Conservation (phyloP, 2,329 filamentous ascomycete species). For the Albophoma yamanashiensis region DNA sequence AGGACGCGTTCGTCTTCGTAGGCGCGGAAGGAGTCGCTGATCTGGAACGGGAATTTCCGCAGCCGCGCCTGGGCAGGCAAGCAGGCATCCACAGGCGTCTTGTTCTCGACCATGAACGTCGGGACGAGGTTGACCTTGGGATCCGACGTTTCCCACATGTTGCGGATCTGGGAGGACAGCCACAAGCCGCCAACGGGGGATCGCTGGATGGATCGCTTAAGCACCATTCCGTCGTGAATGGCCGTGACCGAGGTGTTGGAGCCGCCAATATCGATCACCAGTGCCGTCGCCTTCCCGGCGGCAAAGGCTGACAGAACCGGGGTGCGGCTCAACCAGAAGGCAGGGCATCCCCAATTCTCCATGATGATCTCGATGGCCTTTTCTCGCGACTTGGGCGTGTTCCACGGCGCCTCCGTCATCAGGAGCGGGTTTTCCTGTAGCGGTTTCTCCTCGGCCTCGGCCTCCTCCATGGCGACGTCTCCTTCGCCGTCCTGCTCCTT, state of each 20-base stretch:
- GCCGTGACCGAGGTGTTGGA: slow-evolving; percentile 82
- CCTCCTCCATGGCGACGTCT: slow-evolving; percentile 48
- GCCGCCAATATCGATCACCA: slow-evolving; percentile 87
- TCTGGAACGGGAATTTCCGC: slow-evolving; percentile 53
- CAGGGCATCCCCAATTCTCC: slow-evolving; percentile 92
- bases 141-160: slow-evolving; percentile 61
- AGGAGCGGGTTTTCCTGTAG: slow-evolving; percentile 83
- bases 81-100: slow-evolving; percentile 79
- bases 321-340: slow-evolving; percentile 85
- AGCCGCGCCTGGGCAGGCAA: slow-evolving; percentile 67
- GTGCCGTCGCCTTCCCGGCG: slow-evolving; percentile 81
- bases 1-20: slow-evolving; percentile 89
- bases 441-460: slow-evolving; percentile 56
- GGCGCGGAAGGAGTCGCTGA: slow-evolving; percentile 61
- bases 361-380: slow-evolving; percentile 94
- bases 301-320: slow-evolving; percentile 88
- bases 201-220: slow-evolving; percentile 81
- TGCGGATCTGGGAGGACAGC: slow-evolving; percentile 79
- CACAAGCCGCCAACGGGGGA: slow-evolving; percentile 83
- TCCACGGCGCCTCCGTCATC: slow-evolving; percentile 93
- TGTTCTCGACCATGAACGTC: slow-evolving; percentile 79
- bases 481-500: slow-evolving; percentile 51
- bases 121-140: slow-evolving; percentile 66
- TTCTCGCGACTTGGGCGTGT: slow-evolving; percentile 75
- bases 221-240: slow-evolving; percentile 86